Percentiles rank a stretch among this genome's conserved stretches.
Conservation (phyloP, 257 asterid genomes). For the Galeopsis tetrahit region DNA sequence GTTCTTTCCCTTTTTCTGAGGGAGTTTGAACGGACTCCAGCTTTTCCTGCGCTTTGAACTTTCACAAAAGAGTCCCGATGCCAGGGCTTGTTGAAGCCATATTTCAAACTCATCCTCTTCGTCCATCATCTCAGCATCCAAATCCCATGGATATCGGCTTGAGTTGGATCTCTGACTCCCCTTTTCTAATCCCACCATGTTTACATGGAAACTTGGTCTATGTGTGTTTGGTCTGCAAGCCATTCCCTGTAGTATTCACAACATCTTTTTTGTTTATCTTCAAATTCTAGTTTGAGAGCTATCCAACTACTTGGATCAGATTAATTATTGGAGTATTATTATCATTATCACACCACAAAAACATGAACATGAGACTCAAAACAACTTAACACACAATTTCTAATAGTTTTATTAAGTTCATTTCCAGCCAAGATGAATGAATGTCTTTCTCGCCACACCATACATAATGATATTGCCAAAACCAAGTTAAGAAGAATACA, state of each 20-base stretch:
- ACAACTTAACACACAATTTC: background rate
- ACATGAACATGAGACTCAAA: background rate
- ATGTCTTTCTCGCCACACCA: background rate
- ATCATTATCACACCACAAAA: conserved; percentile 10
- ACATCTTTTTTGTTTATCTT: background rate
- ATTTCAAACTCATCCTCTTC: conserved; percentile 96
- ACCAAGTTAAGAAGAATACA: conserved; percentile 10
- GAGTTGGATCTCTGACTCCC: conserved; percentile 78
- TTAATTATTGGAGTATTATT: too few species aligned
- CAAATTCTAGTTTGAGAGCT: background rate
- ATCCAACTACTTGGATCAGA: too few species aligned
- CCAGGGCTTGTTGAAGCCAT: conserved; percentile 98
- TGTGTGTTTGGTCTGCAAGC: conserved; percentile 96
- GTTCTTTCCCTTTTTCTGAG: conserved; percentile 79
- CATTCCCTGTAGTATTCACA: conserved; percentile 72
- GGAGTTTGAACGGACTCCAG: conserved; percentile 98
- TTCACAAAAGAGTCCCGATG: conserved; percentile 91
- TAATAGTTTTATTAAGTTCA: background rate
- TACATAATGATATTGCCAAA: conserved; percentile 12
- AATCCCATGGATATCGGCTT: conserved; percentile 87
- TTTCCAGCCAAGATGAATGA: background rate
- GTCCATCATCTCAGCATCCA: conserved; percentile 92
- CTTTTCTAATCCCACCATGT: conserved; percentile 95
- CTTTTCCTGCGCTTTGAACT: conserved; percentile 89
- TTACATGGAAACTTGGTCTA: conserved; percentile 96